Conservation (phyloP, 805 yeast genomes). For the Nakazawaea populi region DNA sequence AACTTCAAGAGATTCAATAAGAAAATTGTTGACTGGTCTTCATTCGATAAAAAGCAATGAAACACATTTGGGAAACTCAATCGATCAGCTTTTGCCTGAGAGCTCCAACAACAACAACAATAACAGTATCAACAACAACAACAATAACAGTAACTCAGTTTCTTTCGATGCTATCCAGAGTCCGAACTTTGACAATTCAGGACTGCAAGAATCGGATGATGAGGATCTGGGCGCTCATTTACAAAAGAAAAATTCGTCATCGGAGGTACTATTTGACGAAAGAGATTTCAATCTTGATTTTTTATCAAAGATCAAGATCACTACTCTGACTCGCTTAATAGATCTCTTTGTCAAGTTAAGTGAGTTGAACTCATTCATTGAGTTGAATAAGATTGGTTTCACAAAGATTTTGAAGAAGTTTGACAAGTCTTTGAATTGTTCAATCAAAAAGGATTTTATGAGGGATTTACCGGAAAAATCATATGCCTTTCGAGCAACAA, state of each 20-base stretch:
- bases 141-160: background rate
- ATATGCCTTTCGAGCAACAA: slow-evolving; percentile 46
- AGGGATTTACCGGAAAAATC: slow-evolving; percentile 39
- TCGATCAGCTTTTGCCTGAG: background rate
- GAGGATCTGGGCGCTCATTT: slow-evolving; percentile 8
- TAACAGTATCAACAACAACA: background rate
- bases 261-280: slow-evolving; percentile 25
- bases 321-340: slow-evolving; percentile 60
- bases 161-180: background rate
- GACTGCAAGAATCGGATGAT: slow-evolving; percentile 6
- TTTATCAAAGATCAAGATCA: slow-evolving; percentile 49
- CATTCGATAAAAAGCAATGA: slow-evolving; percentile 5
- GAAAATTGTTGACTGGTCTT: slow-evolving; percentile 7
- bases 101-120: background rate
- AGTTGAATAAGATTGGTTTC: slow-evolving; percentile 84
- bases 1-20: slow-evolving; percentile 9
- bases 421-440: slow-evolving; percentile 71
- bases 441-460: slow-evolving; percentile 56
- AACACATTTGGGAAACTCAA: background rate
- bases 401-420: slow-evolving; percentile 87
- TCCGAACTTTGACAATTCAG: slow-evolving; percentile 1
- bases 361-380: slow-evolving; percentile 78
- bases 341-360: slow-evolving; percentile 68
- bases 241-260: background rate
- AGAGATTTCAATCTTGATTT: slow-evolving; percentile 30